Percentiles rank a stretch among this genome's conserved stretches.
These are phyloP conservation scores for Inonotus obliquus DNA, from an alignment of 1,284 basidiomycete species.

Conservation along the genomic window DNA sequence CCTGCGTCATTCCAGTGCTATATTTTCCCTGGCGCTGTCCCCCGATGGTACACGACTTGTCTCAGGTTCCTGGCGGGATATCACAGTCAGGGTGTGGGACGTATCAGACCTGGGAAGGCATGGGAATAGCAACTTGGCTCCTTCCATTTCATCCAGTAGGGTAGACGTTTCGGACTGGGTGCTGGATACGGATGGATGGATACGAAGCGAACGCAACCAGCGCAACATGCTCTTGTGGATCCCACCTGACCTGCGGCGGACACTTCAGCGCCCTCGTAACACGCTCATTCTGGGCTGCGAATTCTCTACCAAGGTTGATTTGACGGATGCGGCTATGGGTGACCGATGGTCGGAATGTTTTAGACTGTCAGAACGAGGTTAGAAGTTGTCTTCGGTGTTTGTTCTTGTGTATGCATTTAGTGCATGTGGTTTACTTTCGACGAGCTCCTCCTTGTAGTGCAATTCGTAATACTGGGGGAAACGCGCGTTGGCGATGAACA, in stretches of 20 bases:
- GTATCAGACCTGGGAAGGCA: neutral
- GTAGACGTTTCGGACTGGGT: neutral
- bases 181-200: neutral
- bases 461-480: neutral
- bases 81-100: slow-evolving; percentile 1
- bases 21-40: neutral
- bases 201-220: neutral
- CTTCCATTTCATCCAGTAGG: neutral
- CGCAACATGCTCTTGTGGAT: neutral
- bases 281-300: neutral
- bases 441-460: neutral
- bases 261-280: neutral
- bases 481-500: too few relatives aligned
- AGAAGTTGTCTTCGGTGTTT: too few relatives aligned
- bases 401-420: too few relatives aligned
- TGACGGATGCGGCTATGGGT: neutral
- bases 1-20: neutral
- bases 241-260: neutral
- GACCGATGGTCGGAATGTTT: neutral
- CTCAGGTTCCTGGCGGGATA: neutral
- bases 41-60: slow-evolving; percentile 5
- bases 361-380: neutral
- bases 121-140: neutral
- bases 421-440: too few relatives aligned
- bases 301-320: neutral